Evolutionary conservation across 306 rosid genomes (phyloP).

Genomic region (Lathyrus sativus): DNA sequence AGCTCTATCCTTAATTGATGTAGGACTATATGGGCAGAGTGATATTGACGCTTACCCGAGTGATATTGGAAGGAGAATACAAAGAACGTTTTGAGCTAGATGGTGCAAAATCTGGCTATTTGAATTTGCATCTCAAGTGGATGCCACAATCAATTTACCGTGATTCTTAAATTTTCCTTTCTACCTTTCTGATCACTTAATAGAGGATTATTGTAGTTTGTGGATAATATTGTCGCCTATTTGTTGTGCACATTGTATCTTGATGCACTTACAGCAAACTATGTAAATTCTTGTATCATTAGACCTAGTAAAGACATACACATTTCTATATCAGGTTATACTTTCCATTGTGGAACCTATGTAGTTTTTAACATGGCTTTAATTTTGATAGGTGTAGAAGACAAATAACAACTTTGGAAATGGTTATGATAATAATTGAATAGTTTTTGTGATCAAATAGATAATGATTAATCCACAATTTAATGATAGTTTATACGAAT

Average conservation of each 20-base stretch:
- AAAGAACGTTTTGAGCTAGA: conserved; percentile 73
- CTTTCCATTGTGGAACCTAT: background rate
- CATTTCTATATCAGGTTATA: background rate
- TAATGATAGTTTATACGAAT: too few relatives aligned
- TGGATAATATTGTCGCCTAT: conserved; percentile 14
- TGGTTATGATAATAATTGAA: too few relatives aligned
- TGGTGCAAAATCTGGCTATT: conserved; percentile 77
- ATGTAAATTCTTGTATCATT: conserved; percentile 54
- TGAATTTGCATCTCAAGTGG: conserved; percentile 91
- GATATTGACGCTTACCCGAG: conserved; percentile 86
- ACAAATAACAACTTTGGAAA: too few relatives aligned
- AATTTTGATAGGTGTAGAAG: too few relatives aligned
- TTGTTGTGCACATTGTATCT: conserved; percentile 27
- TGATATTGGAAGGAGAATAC: conserved; percentile 84
- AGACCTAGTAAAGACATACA: conserved; percentile 30
- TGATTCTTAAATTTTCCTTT: conserved; percentile 52
- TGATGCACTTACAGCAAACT: conserved; percentile 19
- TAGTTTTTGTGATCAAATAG: too few relatives aligned
- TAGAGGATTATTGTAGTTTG: conserved; percentile 33
- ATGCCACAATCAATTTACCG: conserved; percentile 86
- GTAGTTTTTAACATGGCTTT: background rate
- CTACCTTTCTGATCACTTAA: background rate
- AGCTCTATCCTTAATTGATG: conserved; percentile 12
- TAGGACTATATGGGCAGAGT: conserved; percentile 96
- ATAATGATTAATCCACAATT: too few relatives aligned